phyloP scores from a whole-genome alignment of 2,329 filamentous ascomycete species.

The Ascosphaera pollenicola region DNA sequence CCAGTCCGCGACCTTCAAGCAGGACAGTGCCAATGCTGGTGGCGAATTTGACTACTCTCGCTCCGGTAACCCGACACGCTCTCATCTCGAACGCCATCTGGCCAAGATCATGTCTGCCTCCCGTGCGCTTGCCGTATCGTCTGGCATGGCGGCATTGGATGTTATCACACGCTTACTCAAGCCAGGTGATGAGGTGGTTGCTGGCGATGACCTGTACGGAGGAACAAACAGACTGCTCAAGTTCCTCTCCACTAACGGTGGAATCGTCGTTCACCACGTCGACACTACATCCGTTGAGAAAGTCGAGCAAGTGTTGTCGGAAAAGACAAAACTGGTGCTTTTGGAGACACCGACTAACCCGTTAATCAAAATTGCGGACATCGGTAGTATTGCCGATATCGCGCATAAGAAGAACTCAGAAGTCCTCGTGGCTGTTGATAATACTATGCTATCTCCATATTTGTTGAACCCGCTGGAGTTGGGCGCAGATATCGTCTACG shows the following conservation, averaged over 20 bases:
- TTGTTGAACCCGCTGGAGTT: constrained; percentile 84
- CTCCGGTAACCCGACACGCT: constrained; percentile 88
- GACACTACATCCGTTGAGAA: constrained; percentile 65
- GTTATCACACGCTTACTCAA: constrained; percentile 80
- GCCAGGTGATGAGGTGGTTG: constrained; percentile 91
- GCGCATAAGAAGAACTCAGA: constrained; percentile 58
- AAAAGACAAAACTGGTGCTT: constrained; percentile 84
- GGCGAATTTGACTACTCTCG: constrained; percentile 97
- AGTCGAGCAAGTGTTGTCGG: constrained; percentile 44
- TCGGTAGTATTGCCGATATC: constrained; percentile 52
- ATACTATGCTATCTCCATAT: constrained; percentile 96
- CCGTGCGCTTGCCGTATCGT: constrained; percentile 78
- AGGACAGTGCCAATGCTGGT: constrained; percentile 55
- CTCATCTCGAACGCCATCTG: constrained; percentile 85
- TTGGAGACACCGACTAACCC: constrained; percentile 96
- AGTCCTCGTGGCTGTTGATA: constrained; percentile 80
- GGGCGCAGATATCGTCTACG: constrained; percentile 89
- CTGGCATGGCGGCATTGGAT: constrained; percentile 92
- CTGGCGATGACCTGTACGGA: constrained; percentile 90
- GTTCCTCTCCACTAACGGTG: constrained; percentile 70
- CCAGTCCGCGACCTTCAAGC: constrained; percentile 93
- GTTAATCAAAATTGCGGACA: constrained; percentile 92
- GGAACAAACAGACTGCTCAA: constrained; percentile 86
- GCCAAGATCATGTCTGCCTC: constrained; percentile 98
- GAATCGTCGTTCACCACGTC: constrained; percentile 86